These are phyloP conservation scores for Neopestalotiopsis sp. DNA, from an alignment of 2,329 filamentous ascomycete species.

Conservation along the genomic window DNA sequence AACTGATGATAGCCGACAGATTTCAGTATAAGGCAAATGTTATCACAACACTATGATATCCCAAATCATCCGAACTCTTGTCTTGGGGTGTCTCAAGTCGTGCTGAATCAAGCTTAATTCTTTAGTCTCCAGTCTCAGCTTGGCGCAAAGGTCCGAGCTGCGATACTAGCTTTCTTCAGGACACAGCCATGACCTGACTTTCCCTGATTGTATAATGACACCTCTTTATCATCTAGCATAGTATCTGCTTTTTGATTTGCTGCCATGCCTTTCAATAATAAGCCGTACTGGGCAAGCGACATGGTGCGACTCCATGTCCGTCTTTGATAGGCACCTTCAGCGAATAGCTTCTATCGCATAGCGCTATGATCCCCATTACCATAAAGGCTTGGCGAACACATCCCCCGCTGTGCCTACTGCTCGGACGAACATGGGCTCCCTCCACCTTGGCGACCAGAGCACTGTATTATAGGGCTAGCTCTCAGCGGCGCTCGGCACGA, in stretches of 20 bases:
- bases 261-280: no score
- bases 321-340: neutral
- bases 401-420: neutral
- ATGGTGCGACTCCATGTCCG: no score
- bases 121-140: slow-evolving; percentile 1
- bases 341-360: neutral
- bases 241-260: no score
- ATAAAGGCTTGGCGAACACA: neutral
- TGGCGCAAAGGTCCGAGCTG: neutral
- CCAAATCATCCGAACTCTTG: neutral
- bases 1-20: neutral
- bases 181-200: neutral
- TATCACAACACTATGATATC: neutral
- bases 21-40: neutral
- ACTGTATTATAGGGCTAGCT: neutral
- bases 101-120: neutral
- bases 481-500: neutral
- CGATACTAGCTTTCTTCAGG: neutral
- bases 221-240: no score
- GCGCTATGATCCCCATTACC: neutral
- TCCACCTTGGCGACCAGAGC: neutral
- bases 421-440: neutral
- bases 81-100: neutral
- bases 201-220: neutral
- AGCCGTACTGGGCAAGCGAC: no score